Evolutionary conservation across 1,139 yeast genomes (phyloP).

Genomic region (Meyerozyma carpophila): DNA sequence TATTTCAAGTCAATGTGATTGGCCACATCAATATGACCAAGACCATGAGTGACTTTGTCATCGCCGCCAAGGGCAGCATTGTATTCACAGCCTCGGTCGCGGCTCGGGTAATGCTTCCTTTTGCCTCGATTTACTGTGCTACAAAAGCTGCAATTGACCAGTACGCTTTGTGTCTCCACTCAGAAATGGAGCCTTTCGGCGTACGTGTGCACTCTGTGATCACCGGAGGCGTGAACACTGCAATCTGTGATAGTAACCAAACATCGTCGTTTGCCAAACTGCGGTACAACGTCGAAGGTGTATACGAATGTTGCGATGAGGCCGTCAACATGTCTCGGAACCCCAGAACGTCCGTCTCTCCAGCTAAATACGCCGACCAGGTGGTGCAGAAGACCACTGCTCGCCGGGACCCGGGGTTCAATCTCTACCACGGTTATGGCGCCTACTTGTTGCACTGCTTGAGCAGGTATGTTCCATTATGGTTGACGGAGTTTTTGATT

Average conservation of each 20-base stretch:
- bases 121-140: constrained; percentile 29
- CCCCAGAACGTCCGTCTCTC: constrained; percentile 13
- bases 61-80: constrained; percentile 30
- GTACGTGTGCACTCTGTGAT: constrained; percentile 32
- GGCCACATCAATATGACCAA: constrained; percentile 37
- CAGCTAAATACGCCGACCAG: constrained; percentile 26
- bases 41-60: constrained; percentile 24
- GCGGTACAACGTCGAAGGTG: constrained; percentile 25
- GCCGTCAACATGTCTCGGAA: constrained; percentile 25
- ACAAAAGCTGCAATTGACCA: constrained; percentile 29
- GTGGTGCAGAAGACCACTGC: constrained; percentile 19
- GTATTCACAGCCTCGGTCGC: constrained; percentile 37
- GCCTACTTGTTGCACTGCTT: constrained; percentile 19
- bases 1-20: constrained; percentile 30
- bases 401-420: constrained; percentile 20
- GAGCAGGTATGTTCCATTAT: constrained; percentile 24
- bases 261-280: constrained; percentile 11
- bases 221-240: constrained; percentile 39
- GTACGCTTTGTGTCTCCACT: constrained; percentile 18
- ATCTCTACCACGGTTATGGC: constrained; percentile 23
- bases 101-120: constrained; percentile 29
- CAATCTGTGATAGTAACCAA: constrained; percentile 17
- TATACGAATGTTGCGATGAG: constrained; percentile 19
- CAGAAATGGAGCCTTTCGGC: constrained; percentile 29
- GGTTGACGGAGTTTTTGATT: constrained; percentile 22